Percentiles rank a stretch among this genome's conserved stretches.
phyloP scores from a whole-genome alignment of 805 yeast species.

The Schwanniomyces vanrijiae region DNA sequence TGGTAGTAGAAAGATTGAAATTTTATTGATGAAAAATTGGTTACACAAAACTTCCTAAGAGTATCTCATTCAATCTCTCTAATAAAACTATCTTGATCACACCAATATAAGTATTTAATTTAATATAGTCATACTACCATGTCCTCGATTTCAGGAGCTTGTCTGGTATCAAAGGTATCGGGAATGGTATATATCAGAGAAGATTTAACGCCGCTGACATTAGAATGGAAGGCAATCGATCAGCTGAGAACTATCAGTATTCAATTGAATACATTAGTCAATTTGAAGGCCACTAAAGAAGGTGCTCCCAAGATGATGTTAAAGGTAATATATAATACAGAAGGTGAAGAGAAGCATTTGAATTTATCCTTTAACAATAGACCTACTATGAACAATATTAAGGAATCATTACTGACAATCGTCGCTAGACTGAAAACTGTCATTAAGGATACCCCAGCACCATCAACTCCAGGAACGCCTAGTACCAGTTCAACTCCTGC shows the following conservation, averaged over 20 bases:
- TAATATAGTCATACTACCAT: slow-evolving; percentile 2
- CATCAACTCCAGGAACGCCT: slow-evolving; percentile 6
- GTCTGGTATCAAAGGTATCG: slow-evolving; percentile 38
- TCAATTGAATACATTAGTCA: slow-evolving; percentile 34
- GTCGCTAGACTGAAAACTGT: slow-evolving; percentile 65
- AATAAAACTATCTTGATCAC: too few relatives aligned
- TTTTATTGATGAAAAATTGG: background rate
- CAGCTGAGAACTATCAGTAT: slow-evolving; percentile 31
- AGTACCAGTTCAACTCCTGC: slow-evolving; percentile 5
- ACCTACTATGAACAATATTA: slow-evolving; percentile 73
- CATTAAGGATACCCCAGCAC: slow-evolving; percentile 36
- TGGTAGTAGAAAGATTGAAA: background rate
- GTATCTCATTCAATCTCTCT: too few relatives aligned
- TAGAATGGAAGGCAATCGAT: slow-evolving; percentile 47
- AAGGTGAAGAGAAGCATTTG: slow-evolving; percentile 27
- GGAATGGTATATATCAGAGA: slow-evolving; percentile 43
- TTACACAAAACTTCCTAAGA: background rate
- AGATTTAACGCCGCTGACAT: slow-evolving; percentile 39
- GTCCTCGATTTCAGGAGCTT: slow-evolving; percentile 40
- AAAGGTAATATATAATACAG: slow-evolving; percentile 50
- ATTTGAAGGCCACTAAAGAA: slow-evolving; percentile 70
- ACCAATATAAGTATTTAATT: background rate
- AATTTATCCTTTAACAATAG: slow-evolving; percentile 67
- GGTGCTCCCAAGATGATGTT: slow-evolving; percentile 66
- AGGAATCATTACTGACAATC: slow-evolving; percentile 63